Conservation (phyloP, 2,329 filamentous ascomycete species). For the Hymenoscyphus scutula region DNA sequence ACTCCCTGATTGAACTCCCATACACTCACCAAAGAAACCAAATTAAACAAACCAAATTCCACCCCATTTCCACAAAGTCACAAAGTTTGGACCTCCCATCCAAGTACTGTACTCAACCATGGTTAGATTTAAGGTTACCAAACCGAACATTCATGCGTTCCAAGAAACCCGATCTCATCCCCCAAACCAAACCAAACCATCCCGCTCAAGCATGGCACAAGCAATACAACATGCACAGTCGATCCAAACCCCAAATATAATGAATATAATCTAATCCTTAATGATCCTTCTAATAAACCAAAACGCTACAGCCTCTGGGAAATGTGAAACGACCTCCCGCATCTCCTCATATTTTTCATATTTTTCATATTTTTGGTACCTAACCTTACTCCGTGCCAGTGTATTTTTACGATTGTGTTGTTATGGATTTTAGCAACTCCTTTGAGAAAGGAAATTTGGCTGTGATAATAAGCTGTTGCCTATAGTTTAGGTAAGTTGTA, state of each 20-base stretch:
- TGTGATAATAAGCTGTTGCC: no score
- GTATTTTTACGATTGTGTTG: no score
- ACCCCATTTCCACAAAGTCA: neutral
- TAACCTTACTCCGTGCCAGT: no score
- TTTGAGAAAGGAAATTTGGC: no score
- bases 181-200: no score
- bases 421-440: no score
- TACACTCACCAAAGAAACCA: neutral
- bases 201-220: neutral
- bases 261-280: no score
- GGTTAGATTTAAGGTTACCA: conserved; percentile 8
- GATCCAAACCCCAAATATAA: neutral
- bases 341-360: no score
- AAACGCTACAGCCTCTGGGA: conserved; percentile 3
- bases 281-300: neutral
- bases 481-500: no score
- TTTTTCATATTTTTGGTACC: no score
- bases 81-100: neutral
- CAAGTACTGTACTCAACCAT: no score
- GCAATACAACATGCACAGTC: neutral
- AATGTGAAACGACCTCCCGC: conserved; percentile 13
- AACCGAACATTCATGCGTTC: conserved; percentile 16
- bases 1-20: neutral
- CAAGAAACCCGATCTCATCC: no score
- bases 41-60: neutral